Conservation (phyloP, 2,329 filamentous ascomycete genomes). For the Trichoderma sp. region DNA sequence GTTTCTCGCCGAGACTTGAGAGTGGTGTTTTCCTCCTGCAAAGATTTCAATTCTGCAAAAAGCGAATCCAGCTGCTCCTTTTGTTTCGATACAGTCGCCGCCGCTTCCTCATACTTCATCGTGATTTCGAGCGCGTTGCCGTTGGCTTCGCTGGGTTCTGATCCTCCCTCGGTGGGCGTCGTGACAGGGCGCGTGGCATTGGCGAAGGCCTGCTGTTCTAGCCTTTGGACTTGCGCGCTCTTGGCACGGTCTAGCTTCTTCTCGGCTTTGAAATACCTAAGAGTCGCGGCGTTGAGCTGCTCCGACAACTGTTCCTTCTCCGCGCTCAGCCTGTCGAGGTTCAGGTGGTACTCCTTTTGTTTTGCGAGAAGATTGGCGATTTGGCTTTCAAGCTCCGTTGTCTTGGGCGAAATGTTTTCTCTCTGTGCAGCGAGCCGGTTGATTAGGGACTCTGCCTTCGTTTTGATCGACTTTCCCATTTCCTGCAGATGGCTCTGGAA, state of each 20-base stretch:
- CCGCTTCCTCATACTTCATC: conserved; percentile 73
- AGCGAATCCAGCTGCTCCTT: conserved; percentile 85
- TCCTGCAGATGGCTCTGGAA: conserved; percentile 81
- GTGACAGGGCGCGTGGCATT: conserved; percentile 58
- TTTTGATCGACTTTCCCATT: conserved; percentile 75
- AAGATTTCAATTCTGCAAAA: conserved; percentile 71
- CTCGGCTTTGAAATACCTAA: conserved; percentile 92
- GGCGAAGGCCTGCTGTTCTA: conserved; percentile 85
- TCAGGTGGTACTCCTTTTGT: conserved; percentile 79
- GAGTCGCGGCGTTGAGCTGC: conserved; percentile 82
- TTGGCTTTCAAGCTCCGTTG: conserved; percentile 72
- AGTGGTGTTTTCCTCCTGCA: conserved; percentile 78
- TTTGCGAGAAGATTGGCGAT: conserved; percentile 74
- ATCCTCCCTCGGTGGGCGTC: conserved; percentile 49
- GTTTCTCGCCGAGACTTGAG: conserved; percentile 69
- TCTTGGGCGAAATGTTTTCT: conserved; percentile 64
- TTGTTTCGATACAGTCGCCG: conserved; percentile 76
- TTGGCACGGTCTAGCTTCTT: conserved; percentile 89
- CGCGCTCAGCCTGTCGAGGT: conserved; percentile 71
- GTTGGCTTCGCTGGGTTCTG: conserved; percentile 55
- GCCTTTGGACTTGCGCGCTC: conserved; percentile 85
- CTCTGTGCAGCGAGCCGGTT: conserved; percentile 54
- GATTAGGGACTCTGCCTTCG: conserved; percentile 72
- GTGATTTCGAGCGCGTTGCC: conserved; percentile 68
- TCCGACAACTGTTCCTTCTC: conserved; percentile 87